Percentiles rank a stretch among this genome's conserved stretches.
These are phyloP conservation scores for Purpureocillium lavendulum DNA, from an alignment of 2,329 filamentous ascomycete genomes.

Conservation along the genomic window DNA sequence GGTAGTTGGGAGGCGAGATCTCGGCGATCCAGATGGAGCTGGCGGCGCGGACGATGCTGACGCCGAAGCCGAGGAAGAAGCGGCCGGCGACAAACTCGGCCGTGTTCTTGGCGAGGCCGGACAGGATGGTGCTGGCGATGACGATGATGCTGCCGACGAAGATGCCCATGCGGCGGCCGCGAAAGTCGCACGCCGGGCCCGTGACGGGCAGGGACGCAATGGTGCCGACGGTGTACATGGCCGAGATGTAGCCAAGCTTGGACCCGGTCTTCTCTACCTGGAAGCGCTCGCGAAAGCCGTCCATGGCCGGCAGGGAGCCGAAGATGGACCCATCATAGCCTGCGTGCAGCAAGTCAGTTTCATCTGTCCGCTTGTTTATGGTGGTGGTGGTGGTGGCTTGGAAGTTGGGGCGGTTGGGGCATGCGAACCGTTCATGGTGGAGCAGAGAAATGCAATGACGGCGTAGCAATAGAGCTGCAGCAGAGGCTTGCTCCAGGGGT, in stretches of 20 bases:
- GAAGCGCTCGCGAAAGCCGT: conserved; percentile 39
- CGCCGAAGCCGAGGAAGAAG: conserved; percentile 52
- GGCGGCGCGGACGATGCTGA: conserved; percentile 35
- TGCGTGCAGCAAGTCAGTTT: not conserved
- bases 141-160: conserved; percentile 30
- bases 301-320: conserved; percentile 42
- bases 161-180: conserved; percentile 35
- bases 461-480: conserved; percentile 8
- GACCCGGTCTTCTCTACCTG: conserved; percentile 37
- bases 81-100: conserved; percentile 45
- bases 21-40: conserved; percentile 40
- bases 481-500: conserved; percentile 4
- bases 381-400: too few species aligned
- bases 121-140: conserved; percentile 36
- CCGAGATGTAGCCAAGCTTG: conserved; percentile 40
- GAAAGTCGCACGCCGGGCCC: conserved; percentile 33
- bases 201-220: conserved; percentile 34
- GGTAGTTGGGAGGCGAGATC: conserved; percentile 35
- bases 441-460: conserved; percentile 7
- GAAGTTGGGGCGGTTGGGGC: too few species aligned
- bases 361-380: too few species aligned
- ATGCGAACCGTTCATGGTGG: conserved; percentile 9
- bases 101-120: conserved; percentile 25
- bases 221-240: conserved; percentile 38
- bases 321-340: conserved; percentile 41